Conservation (phyloP, 2,329 filamentous ascomycete species). For the Acephala macrosclerotiorum region DNA sequence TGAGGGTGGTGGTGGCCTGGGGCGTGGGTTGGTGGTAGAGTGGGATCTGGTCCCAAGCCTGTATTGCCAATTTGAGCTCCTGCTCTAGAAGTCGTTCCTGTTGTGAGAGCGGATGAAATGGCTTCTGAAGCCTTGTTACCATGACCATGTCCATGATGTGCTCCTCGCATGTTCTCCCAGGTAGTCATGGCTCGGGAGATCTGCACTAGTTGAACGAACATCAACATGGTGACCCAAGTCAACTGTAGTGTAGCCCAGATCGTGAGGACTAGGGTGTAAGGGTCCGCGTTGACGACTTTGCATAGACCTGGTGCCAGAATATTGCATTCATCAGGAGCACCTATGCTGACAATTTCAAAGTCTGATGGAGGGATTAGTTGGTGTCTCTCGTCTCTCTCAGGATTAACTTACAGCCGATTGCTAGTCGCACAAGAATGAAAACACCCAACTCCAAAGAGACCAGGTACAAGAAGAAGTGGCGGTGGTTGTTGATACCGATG, state of each 20-base stretch:
- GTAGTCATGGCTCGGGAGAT: slow-evolving; percentile 93
- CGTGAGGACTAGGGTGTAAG: slow-evolving; percentile 81
- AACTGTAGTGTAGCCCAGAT: slow-evolving; percentile 86
- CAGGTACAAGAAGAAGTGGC: slow-evolving; percentile 94
- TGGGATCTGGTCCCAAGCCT: slow-evolving; percentile 69
- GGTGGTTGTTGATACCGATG: slow-evolving; percentile 92
- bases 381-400: neutral
- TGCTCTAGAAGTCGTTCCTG: slow-evolving; percentile 68
- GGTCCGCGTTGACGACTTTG: slow-evolving; percentile 77
- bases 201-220: slow-evolving; percentile 92
- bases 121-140: slow-evolving; percentile 57
- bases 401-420: slow-evolving; percentile 71
- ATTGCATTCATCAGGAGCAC: slow-evolving; percentile 68
- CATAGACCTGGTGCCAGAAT: slow-evolving; percentile 80
- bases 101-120: slow-evolving; percentile 78
- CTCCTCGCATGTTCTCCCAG: slow-evolving; percentile 92
- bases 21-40: slow-evolving; percentile 51
- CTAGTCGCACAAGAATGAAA: slow-evolving; percentile 72
- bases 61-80: slow-evolving; percentile 73
- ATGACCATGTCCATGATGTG: slow-evolving; percentile 64
- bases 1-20: slow-evolving; percentile 54
- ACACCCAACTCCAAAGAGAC: slow-evolving; percentile 80
- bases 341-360: slow-evolving; percentile 63
- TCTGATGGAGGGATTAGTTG: slow-evolving; percentile 54
- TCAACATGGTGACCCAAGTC: slow-evolving; percentile 96